A percentile compares a stretch with the other conserved stretches of the same genome.
Evolutionary conservation across 306 rosid species (phyloP).

Genomic region (Begonia loranthoides): DNA sequence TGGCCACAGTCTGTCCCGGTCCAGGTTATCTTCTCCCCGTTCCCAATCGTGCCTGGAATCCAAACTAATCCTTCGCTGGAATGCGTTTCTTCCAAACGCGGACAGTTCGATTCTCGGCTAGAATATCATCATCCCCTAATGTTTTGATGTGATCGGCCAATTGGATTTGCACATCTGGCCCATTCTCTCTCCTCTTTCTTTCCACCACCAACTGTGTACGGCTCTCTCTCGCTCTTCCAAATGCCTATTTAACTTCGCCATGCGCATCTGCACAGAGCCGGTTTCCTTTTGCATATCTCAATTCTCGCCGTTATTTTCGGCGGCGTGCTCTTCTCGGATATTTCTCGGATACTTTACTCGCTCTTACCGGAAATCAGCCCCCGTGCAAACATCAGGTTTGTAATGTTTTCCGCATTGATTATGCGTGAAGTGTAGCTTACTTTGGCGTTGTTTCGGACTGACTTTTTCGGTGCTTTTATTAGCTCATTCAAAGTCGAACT

Average conservation of each 20-base stretch:
- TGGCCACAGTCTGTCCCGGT: neutral
- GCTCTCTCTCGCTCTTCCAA: slow-evolving; percentile 1
- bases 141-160: neutral
- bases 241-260: slow-evolving; percentile 56
- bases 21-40: neutral
- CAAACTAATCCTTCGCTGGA: neutral
- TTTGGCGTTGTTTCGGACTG: too few species aligned
- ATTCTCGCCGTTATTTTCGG: slow-evolving; percentile 5
- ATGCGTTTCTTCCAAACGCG: neutral
- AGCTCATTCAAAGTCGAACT: neutral
- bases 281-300: slow-evolving; percentile 30
- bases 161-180: slow-evolving; percentile 5
- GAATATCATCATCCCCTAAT: slow-evolving; percentile 1
- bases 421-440: neutral
- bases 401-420: neutral
- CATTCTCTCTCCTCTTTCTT: slow-evolving; percentile 22
- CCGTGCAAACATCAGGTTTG: slow-evolving; percentile 36
- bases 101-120: slow-evolving; percentile 1
- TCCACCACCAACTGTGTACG: neutral
- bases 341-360: slow-evolving; percentile 16
- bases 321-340: slow-evolving; percentile 16
- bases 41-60: neutral
- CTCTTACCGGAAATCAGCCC: slow-evolving; percentile 13
- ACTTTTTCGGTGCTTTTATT: neutral
- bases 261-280: slow-evolving; percentile 55